These are phyloP conservation scores for Fusarium liriodendri DNA, from an alignment of 2,329 filamentous ascomycete species.

Conservation along the genomic window DNA sequence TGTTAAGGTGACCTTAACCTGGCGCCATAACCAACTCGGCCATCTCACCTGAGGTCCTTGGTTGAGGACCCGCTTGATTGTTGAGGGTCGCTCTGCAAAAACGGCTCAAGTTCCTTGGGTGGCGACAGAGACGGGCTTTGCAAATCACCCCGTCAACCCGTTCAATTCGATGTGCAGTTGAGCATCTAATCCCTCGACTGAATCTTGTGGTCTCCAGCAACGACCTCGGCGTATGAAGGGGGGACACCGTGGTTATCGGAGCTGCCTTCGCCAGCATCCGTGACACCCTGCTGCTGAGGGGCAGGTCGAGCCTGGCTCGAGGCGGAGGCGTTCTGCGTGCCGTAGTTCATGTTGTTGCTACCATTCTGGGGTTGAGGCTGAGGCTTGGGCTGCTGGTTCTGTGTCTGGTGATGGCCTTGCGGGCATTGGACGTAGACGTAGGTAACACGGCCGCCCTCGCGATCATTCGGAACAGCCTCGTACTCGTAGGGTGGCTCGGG, in stretches of 20 bases:
- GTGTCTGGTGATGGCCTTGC: constrained; percentile 42
- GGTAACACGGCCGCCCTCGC: constrained; percentile 70
- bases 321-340: constrained; percentile 49
- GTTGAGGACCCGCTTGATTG: constrained; percentile 31
- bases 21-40: constrained; percentile 44
- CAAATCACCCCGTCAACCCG: not conserved
- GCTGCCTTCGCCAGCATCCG: constrained; percentile 54
- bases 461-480: constrained; percentile 69
- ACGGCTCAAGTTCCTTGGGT: constrained; percentile 6
- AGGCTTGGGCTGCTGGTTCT: constrained; percentile 41
- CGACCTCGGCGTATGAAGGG: constrained; percentile 90
- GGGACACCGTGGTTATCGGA: constrained; percentile 65
- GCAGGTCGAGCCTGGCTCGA: constrained; percentile 41
- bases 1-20: constrained; percentile 42
- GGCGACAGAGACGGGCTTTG: not conserved
- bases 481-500: constrained; percentile 82
- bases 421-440: constrained; percentile 80
- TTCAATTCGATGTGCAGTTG: not conserved
- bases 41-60: constrained; percentile 36
- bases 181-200: constrained; percentile 62
- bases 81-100: constrained; percentile 12
- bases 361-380: constrained; percentile 47
- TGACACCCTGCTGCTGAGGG: constrained; percentile 48
- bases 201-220: constrained; percentile 91
- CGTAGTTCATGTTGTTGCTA: constrained; percentile 57